Base-by-base conservation (phyloP, 164 flowering plant species). In the Magnolia changhungtana region DNA sequence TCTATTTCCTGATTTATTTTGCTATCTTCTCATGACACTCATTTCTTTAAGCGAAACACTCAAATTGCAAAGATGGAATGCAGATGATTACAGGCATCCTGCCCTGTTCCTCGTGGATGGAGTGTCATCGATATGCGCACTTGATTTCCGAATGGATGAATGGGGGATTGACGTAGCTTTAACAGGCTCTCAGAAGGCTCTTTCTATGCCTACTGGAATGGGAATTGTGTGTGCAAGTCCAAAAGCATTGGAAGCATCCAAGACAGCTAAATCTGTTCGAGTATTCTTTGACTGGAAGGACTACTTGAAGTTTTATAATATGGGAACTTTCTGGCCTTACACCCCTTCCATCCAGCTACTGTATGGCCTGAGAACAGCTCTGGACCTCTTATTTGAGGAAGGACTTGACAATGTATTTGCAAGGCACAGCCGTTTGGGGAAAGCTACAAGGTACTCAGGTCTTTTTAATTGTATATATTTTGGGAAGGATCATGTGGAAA, bases 261-360 rank as follows among this genome's bases (percentile, higher is more conserved):
- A 95, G 82, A 85, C 91, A 13, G 96, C 99, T 20, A 93, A 89
- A 81, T 95, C 99, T 50, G 83, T 89, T 24, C 83, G 98, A 69
- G 96, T 95, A 20, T 95, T 93, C 92, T 95, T 95, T 67, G 97
- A 95, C 78, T 95, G 99, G 99, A 90, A 87, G 0, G 98, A 95
- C 83, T 95, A 93, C 85, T 78, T 95, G 87, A 95, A 89, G 89
- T 93, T 93, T 86, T 95, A 95, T 74, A 90, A 92, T 69, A 0
- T 95, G 79, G 99, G 99, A 82, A 89, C 98, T 9, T 92, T 72
- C 75, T 95, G 99, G 99, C 99, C 99, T 21, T 93, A 95, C 88
- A 95, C 99, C 59, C 99, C 99, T 84, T 95, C 99, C 72, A 91
- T 93, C 79, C 99, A 95, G 72, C 89, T 95, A 4, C 74, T 95